Evolutionary conservation across 1,139 yeast genomes (phyloP), one percentile per base, ranked within the genome.

Genomic region (Lodderomyces margitis): DNA sequence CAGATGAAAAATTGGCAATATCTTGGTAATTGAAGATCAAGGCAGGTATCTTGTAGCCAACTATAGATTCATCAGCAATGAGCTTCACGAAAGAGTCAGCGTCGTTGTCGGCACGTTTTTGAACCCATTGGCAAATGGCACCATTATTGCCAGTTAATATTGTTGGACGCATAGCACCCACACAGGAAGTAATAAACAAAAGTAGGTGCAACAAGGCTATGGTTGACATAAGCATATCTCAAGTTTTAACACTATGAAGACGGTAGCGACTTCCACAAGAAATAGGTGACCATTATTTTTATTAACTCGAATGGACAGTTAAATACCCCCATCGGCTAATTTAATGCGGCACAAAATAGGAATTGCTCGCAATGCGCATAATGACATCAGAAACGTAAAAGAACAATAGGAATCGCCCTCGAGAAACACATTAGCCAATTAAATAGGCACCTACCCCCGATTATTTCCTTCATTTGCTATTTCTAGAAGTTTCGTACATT

Each of bases 1-100:
- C 10, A 7, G 52, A 46, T 4, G 57, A 43, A 40, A 61, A 55
- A 36, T 61, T 52, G 25, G 45, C 44, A 33, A 65, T 48, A 34
- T 63, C 64, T 2, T 49, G 40, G 41, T 62, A 57, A 37, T 53
- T 58, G 42, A 64, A 57, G n/a, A 65, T 54, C 31, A 60, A 48
- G 0, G 50, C 48, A 12, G 66, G 69, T 36, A 56, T 36, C 28
- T 42, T 38, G 20, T 27, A 15, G 16, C 40, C 39, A 14, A 34
- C 34, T 7, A 27, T 19, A 11, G 27, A 17, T 5, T 38, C 23
- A 12, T 36, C 17, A 2, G 36, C 36, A 20, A 24, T 19, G 8
- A 45, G 33, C 28, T 39, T 39, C 24, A 45, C 30, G 25, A 31
- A 38, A 12, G 42, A 39, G 30, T 42, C 45, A n/a, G n/a, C n/a